These are phyloP conservation scores for Talaromyces ruber DNA, from an alignment of 495 filamentous ascomycete genomes.

Conservation along the genomic window DNA sequence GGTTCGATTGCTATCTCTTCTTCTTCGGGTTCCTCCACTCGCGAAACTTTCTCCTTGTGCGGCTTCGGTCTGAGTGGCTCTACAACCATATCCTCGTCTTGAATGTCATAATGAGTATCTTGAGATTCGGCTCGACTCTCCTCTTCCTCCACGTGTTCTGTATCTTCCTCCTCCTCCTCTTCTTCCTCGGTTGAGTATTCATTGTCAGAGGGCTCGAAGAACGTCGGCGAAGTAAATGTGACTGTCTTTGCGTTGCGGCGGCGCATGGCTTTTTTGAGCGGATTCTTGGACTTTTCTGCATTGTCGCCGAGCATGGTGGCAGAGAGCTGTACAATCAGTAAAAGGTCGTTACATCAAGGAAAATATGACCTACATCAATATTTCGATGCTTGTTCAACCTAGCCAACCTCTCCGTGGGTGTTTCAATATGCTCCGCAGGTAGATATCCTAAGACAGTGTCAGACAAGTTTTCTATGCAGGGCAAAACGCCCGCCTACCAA, in stretches of 20 bases:
- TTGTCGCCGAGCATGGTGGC: constrained; percentile 92
- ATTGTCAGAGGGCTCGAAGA: constrained; percentile 82
- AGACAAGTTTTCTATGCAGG: constrained; percentile 7
- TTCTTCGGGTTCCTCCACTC: constrained; percentile 21
- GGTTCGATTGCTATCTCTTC: constrained; percentile 24
- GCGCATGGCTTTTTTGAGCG: constrained; percentile 82
- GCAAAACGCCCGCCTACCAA: constrained; percentile 52
- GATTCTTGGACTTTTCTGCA: constrained; percentile 78
- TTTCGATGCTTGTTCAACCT: constrained; percentile 96
- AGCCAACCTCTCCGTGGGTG: constrained; percentile 88
- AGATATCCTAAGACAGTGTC: constrained; percentile 62
- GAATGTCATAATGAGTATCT: constrained; percentile 21
- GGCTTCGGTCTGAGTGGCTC: constrained; percentile 37
- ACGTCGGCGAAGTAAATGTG: constrained; percentile 77
- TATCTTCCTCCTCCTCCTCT: constrained; percentile 45
- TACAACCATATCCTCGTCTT: constrained; percentile 34
- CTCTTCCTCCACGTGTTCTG: constrained; percentile 30
- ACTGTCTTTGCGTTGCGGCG: constrained; percentile 84
- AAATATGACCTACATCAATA: constrained; percentile 65
- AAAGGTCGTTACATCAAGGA: background rate
- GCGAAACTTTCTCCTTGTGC: constrained; percentile 25
- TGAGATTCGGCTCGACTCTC: constrained; percentile 25
- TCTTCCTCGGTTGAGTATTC: constrained; percentile 91
- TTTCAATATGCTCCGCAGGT: constrained; percentile 97
- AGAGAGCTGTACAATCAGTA: constrained; percentile 53